phyloP scores from a whole-genome alignment of 495 filamentous ascomycete species.

The Tetracladium setigerum region DNA sequence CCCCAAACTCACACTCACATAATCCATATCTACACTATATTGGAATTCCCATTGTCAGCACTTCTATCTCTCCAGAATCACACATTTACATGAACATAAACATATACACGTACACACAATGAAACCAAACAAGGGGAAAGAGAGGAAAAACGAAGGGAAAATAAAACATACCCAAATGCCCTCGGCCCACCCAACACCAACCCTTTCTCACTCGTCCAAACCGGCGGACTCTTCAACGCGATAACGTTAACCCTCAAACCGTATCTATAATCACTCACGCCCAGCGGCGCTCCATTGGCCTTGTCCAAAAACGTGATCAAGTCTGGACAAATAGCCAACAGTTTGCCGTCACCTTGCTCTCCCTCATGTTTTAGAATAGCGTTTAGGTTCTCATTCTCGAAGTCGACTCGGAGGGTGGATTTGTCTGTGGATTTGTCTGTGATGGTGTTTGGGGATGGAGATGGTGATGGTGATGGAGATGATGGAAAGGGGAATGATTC shows the following conservation, averaged over 20 bases:
- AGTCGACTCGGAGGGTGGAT: conserved; percentile 13
- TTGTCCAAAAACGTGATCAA: conserved; percentile 52
- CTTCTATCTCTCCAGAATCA: background rate
- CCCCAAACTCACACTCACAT: conserved; percentile 3
- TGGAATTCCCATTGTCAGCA: background rate
- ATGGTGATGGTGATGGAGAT: conserved; percentile 1
- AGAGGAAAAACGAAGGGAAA: background rate
- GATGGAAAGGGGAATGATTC: background rate
- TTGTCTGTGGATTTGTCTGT: conserved; percentile 18
- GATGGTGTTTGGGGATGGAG: conserved; percentile 1
- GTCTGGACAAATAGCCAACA: conserved; percentile 53
- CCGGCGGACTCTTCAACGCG: conserved; percentile 27
- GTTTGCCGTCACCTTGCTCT: conserved; percentile 25
- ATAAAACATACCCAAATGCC: conserved; percentile 15
- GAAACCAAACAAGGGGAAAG: too few relatives aligned
- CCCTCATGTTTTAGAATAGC: conserved; percentile 8
- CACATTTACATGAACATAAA: background rate
- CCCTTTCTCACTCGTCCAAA: conserved; percentile 28
- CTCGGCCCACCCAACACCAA: conserved; percentile 30
- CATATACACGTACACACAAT: too few relatives aligned
- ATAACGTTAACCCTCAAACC: conserved; percentile 30
- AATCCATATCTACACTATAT: conserved; percentile 11
- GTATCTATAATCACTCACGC: conserved; percentile 45
- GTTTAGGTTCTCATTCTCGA: conserved; percentile 24
- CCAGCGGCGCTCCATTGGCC: conserved; percentile 50